phyloP scores from a whole-genome alignment of 495 filamentous ascomycete genomes.

The Neurospora sp. region DNA sequence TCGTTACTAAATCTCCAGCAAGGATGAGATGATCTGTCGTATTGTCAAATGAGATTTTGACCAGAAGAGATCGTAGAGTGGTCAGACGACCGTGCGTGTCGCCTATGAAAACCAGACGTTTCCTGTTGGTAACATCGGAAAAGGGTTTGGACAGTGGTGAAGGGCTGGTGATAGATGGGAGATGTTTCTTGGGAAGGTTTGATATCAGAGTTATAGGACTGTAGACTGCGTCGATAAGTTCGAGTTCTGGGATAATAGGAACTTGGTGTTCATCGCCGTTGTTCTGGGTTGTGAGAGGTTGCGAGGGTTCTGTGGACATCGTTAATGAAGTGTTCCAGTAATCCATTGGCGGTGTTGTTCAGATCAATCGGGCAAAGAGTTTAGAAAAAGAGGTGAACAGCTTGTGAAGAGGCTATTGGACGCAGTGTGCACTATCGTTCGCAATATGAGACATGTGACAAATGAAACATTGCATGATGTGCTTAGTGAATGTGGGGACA shows the following conservation, averaged over 20 bases:
- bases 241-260: background rate
- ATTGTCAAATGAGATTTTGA: constrained; percentile 52
- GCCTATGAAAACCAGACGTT: constrained; percentile 61
- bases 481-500: background rate
- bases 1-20: constrained; percentile 75
- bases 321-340: background rate
- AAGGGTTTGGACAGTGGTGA: background rate
- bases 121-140: background rate
- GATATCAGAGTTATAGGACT: constrained; percentile 15
- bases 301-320: background rate
- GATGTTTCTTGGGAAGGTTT: constrained; percentile 25
- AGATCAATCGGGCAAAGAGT: background rate
- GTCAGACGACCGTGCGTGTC: constrained; percentile 82
- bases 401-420: background rate
- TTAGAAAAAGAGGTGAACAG: too few species aligned
- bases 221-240: background rate
- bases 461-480: background rate
- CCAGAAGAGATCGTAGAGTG: constrained; percentile 55
- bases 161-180: constrained; percentile 13
- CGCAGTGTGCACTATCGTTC: background rate
- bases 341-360: background rate
- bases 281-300: background rate
- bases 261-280: background rate
- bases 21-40: constrained; percentile 68
- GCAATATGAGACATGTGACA: background rate